Conservation (phyloP, 192 early-diverging fungal species). For the Coemansia sp. region DNA sequence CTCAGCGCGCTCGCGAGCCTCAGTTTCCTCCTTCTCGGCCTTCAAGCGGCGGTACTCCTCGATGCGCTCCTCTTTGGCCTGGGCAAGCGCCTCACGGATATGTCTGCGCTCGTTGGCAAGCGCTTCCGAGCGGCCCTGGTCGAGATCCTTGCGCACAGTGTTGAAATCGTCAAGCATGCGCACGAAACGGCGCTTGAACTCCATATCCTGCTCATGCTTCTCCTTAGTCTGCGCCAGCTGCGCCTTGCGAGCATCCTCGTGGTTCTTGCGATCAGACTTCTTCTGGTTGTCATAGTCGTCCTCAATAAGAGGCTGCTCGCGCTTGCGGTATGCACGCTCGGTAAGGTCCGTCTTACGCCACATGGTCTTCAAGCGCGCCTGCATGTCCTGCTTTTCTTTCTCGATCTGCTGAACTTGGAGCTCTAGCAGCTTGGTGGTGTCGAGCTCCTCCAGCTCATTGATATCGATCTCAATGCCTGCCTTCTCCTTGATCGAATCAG, state of each 20-base stretch:
- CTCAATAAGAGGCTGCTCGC: slow-evolving; percentile 86
- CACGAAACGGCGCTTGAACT: slow-evolving; percentile 74
- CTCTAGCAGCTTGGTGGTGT: slow-evolving; percentile 75
- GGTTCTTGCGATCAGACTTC: slow-evolving; percentile 74
- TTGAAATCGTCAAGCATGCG: slow-evolving; percentile 84
- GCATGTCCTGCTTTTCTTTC: slow-evolving; percentile 83
- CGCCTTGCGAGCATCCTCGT: slow-evolving; percentile 72
- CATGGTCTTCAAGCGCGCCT: slow-evolving; percentile 70
- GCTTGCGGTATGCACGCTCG: slow-evolving; percentile 89
- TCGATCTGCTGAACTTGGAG: slow-evolving; percentile 89
- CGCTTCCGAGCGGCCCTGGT: slow-evolving; percentile 60
- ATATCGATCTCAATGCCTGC: slow-evolving; percentile 58
- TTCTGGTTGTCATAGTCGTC: slow-evolving; percentile 92
- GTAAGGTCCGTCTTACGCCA: slow-evolving; percentile 84
- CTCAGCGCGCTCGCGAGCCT: slow-evolving; percentile 55
- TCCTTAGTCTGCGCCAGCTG: slow-evolving; percentile 63
- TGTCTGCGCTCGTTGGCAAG: slow-evolving; percentile 62
- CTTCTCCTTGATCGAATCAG: slow-evolving; percentile 73
- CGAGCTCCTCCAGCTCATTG: slow-evolving; percentile 79
- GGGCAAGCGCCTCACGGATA: slow-evolving; percentile 59
- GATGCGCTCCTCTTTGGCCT: slow-evolving; percentile 49
- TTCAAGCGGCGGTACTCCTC: slow-evolving; percentile 52
- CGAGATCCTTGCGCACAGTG: slow-evolving; percentile 57
- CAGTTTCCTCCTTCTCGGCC: slow-evolving; percentile 42
- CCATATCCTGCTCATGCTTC: slow-evolving; percentile 72